phyloP scores from a whole-genome alignment of 805 yeast species.

The Deakozyma indianensis region DNA sequence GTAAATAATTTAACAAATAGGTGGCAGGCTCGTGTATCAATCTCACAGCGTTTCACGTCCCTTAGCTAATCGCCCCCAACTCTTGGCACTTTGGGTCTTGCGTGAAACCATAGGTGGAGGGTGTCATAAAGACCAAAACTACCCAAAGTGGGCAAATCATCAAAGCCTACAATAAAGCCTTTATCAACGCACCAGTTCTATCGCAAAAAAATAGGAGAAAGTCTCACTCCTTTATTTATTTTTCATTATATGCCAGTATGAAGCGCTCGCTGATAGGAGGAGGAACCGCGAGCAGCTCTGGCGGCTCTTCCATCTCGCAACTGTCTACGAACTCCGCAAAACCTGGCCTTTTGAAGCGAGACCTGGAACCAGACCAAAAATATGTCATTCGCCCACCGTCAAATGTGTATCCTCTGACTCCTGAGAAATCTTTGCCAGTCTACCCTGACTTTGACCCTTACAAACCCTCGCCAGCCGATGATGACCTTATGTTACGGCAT shows the following conservation, averaged over 20 bases:
- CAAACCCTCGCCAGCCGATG: background rate
- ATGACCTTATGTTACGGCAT: background rate
- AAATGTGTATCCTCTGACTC: background rate
- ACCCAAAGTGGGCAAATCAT: no score
- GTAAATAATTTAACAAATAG: no score
- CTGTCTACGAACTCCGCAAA: background rate
- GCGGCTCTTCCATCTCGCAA: background rate
- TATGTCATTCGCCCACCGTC: background rate
- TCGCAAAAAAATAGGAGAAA: no score
- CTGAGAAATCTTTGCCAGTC: background rate
- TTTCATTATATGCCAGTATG: background rate
- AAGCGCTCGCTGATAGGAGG: constrained; percentile 1
- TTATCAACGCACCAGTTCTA: no score
- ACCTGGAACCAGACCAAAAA: background rate
- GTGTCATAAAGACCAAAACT: no score
- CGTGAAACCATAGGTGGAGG: no score
- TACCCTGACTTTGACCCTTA: background rate
- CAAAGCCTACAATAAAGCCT: no score
- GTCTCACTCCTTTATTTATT: no score
- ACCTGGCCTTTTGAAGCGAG: background rate
- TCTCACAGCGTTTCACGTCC: no score
- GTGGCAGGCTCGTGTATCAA: no score
- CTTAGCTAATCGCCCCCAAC: no score
- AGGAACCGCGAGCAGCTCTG: background rate
- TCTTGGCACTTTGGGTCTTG: no score